A percentile compares a stretch with the other conserved stretches of the same genome.
These are phyloP conservation scores for Triticum turgidum DNA, from an alignment of 176 grass and related monocot species.

Conservation along the genomic window DNA sequence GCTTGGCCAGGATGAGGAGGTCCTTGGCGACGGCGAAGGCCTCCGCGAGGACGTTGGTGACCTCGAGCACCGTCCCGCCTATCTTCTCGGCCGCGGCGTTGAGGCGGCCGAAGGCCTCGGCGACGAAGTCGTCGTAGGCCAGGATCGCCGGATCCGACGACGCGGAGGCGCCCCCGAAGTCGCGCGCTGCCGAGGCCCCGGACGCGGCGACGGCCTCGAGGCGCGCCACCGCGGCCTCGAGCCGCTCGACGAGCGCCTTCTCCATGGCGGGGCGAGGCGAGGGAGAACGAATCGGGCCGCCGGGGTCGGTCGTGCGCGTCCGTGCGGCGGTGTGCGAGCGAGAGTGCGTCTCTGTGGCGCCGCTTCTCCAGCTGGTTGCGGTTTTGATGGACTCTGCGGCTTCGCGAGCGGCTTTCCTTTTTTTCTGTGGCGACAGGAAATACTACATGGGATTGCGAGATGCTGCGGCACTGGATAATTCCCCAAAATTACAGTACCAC, in stretches of 20 bases:
- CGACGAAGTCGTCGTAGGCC: slow-evolving; percentile 82
- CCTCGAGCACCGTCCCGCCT: slow-evolving; percentile 80
- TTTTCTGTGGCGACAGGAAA: background rate
- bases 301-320: background rate
- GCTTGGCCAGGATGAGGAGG: slow-evolving; percentile 82
- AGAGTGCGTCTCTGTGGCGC: slow-evolving; percentile 16
- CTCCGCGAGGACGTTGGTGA: slow-evolving; percentile 70
- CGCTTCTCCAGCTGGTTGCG: slow-evolving; percentile 26
- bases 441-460: background rate
- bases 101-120: slow-evolving; percentile 50
- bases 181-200: slow-evolving; percentile 44
- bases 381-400: slow-evolving; percentile 15
- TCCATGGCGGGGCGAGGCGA: slow-evolving; percentile 47
- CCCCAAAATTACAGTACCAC: background rate
- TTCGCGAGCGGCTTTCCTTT: background rate
- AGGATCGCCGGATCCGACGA: slow-evolving; percentile 68
- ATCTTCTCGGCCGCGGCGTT: slow-evolving; percentile 72
- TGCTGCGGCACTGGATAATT: background rate
- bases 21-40: slow-evolving; percentile 65
- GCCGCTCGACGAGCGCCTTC: slow-evolving; percentile 68
- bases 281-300: background rate
- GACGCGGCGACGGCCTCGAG: slow-evolving; percentile 65
- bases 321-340: background rate
- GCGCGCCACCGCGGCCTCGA: slow-evolving; percentile 84
- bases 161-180: slow-evolving; percentile 19